Evolutionary conservation across 73 alveolate genomes (phyloP).

Genomic region (Paramecium sexaurelia): DNA sequence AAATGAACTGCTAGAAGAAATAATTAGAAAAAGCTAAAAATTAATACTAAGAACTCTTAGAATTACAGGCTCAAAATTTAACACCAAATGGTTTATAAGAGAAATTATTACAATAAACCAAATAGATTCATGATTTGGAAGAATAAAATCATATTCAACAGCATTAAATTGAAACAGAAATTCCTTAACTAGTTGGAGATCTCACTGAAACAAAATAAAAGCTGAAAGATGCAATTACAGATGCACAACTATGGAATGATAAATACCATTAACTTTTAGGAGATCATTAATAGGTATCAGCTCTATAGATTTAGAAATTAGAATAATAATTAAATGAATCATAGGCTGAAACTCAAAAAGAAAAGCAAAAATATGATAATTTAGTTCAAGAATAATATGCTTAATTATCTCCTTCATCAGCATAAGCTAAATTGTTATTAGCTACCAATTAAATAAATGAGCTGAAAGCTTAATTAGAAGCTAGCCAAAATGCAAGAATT

Average conservation of each 20-base stretch:
- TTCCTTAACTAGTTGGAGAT: background rate
- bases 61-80: background rate
- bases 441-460: background rate
- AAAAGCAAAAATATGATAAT: background rate
- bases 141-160: background rate
- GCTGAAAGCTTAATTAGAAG: background rate
- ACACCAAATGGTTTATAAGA: constrained; percentile 7
- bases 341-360: background rate
- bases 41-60: background rate
- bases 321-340: background rate
- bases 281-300: background rate
- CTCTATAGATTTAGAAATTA: background rate
- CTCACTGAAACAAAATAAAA: background rate
- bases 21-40: background rate
- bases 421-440: background rate
- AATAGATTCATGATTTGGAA: background rate
- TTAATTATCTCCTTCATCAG: background rate
- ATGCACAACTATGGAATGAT: constrained; percentile 9
- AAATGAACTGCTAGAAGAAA: background rate
- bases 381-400: background rate
- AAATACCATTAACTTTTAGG: background rate
- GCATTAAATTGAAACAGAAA: background rate
- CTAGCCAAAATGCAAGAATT: background rate
- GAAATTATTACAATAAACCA: background rate
- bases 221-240: background rate